A percentile compares a stretch with the other conserved stretches of the same genome.
Evolutionary conservation across 805 yeast species (phyloP).

Genomic region (Wickerhamiella siamensis): DNA sequence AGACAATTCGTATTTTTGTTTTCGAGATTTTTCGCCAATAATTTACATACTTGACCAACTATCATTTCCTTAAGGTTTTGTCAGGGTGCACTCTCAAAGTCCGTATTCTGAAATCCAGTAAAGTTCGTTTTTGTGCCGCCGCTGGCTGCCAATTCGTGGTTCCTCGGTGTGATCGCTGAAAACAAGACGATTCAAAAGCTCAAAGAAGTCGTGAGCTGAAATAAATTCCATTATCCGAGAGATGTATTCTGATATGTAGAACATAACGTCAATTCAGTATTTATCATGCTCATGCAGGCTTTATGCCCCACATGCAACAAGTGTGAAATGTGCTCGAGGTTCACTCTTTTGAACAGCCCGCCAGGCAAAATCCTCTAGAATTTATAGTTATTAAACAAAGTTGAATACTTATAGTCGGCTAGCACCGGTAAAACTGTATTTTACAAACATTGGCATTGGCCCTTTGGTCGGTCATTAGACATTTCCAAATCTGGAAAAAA

Average conservation of each 20-base stretch:
- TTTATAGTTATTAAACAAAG: not conserved
- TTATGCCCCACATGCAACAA: not conserved
- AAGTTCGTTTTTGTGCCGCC: constrained; percentile 1
- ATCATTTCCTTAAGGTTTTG: not conserved
- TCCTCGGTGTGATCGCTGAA: not conserved
- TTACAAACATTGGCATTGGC: no score
- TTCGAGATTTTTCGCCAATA: no score
- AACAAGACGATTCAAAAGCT: not conserved
- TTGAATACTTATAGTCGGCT: not conserved
- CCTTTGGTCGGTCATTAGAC: not conserved
- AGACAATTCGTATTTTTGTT: not conserved
- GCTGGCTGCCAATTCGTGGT: not conserved
- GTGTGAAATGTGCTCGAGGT: not conserved
- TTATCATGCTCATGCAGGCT: not conserved
- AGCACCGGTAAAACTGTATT: not conserved
- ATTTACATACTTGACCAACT: no score
- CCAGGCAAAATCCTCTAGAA: not conserved
- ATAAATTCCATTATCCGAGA: no score
- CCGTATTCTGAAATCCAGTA: not conserved
- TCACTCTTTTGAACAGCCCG: not conserved
- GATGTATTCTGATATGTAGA: no score
- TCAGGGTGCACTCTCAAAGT: not conserved
- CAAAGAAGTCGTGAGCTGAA: no score
- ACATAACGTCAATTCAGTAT: no score
- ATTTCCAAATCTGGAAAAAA: no score